phyloP scores from a whole-genome alignment of 2,329 filamentous ascomycete genomes.

The Tolypocladium album region DNA sequence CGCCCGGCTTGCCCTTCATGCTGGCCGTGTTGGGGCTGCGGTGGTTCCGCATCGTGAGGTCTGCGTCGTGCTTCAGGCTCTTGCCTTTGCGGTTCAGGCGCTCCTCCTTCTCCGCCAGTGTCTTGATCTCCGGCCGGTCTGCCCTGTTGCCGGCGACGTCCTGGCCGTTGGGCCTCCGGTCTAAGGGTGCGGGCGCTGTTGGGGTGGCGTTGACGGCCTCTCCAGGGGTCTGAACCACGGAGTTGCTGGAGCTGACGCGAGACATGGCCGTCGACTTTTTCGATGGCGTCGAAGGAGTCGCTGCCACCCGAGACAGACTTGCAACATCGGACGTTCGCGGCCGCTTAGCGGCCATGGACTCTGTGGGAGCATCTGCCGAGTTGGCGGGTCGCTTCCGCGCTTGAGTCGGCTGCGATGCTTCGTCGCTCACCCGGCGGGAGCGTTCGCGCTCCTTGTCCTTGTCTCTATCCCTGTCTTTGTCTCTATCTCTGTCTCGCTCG shows the following conservation, averaged over 20 bases:
- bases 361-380: conserved; percentile 23
- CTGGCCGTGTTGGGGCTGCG: conserved; percentile 11
- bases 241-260: conserved; percentile 42
- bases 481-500: conserved; percentile 3
- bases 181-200: conserved; percentile 12
- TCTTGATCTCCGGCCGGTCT: conserved; percentile 10
- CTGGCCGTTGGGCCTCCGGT: conserved; percentile 20
- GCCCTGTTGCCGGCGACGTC: conserved; percentile 14
- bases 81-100: conserved; percentile 31
- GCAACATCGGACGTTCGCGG: conserved; percentile 31
- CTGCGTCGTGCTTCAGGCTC: conserved; percentile 43
- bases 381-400: conserved; percentile 40
- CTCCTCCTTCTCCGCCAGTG: conserved; percentile 23
- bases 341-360: conserved; percentile 26
- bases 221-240: conserved; percentile 39
- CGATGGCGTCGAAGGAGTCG: conserved; percentile 38
- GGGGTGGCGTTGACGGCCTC: conserved; percentile 25
- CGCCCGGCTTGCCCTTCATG: conserved; percentile 12
- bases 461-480: neutral
- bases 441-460: neutral
- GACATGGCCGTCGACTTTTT: conserved; percentile 42
- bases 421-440: conserved; percentile 27
- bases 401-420: conserved; percentile 18
- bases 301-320: conserved; percentile 16
- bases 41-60: conserved; percentile 25